A percentile compares a stretch with the other conserved stretches of the same genome.
phyloP scores from a whole-genome alignment of 805 yeast species.

The Lipomyces mesembrius region DNA sequence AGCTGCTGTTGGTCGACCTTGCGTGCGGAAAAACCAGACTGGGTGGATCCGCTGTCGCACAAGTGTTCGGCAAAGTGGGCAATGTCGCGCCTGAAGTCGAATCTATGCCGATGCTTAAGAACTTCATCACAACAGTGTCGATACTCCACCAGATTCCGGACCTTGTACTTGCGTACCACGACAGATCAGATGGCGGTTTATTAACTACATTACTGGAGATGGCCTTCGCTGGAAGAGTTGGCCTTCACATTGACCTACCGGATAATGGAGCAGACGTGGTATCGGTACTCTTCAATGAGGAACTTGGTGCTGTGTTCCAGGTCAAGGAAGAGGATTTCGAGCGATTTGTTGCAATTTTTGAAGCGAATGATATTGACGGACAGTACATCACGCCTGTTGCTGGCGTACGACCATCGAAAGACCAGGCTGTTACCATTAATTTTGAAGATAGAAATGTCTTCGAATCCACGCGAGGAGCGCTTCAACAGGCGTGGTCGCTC shows the following conservation, averaged over 20 bases:
- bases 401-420: conserved; percentile 54
- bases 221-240: conserved; percentile 96
- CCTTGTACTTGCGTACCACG: conserved; percentile 85
- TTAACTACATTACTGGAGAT: conserved; percentile 84
- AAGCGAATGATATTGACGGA: conserved; percentile 61
- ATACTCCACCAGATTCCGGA: conserved; percentile 68
- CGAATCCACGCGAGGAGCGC: conserved; percentile 49
- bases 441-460: conserved; percentile 21
- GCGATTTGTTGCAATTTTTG: conserved; percentile 60
- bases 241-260: conserved; percentile 58
- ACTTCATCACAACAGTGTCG: conserved; percentile 69
- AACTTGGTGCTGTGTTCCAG: conserved; percentile 96
- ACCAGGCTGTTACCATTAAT: conserved; percentile 47
- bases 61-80: conserved; percentile 89
- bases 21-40: conserved; percentile 61
- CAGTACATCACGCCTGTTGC: conserved; percentile 68
- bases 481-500: conserved; percentile 73
- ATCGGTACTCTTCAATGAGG: conserved; percentile 81
- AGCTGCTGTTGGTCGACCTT: conserved; percentile 79
- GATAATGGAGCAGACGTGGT: conserved; percentile 52
- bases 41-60: conserved; percentile 95
- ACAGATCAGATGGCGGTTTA: conserved; percentile 95
- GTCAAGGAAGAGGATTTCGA: conserved; percentile 58
- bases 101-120: conserved; percentile 63
- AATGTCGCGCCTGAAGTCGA: conserved; percentile 81